Percentiles rank a stretch among this genome's conserved stretches.
phyloP scores from a whole-genome alignment of 148 eudicot species.

The Salicornia ramosissima region DNA sequence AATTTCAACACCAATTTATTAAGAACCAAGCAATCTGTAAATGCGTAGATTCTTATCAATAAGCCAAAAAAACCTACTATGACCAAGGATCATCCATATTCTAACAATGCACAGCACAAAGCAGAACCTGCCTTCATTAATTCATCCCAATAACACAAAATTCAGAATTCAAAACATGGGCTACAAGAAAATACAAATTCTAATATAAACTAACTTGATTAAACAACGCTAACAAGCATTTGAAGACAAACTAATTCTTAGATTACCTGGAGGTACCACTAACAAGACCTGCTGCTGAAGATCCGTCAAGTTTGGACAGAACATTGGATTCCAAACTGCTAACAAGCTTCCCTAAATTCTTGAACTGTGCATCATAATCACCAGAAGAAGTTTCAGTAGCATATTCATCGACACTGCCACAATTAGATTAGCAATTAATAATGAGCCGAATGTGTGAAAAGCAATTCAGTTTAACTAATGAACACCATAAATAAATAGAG shows the following conservation, averaged over 20 bases:
- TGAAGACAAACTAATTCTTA: neutral
- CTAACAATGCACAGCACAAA: neutral
- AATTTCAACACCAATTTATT: too few species aligned
- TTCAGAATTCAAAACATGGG: too few species aligned
- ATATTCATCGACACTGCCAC: conserved; percentile 55
- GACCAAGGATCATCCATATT: neutral
- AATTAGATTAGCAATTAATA: neutral
- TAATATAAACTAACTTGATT: too few species aligned
- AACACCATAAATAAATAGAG: neutral
- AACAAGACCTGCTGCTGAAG: conserved; percentile 20
- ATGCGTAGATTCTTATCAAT: too few species aligned
- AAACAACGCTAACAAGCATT: neutral
- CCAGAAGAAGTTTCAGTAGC: conserved; percentile 36
- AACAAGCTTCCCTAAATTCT: conserved; percentile 71
- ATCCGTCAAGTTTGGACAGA: conserved; percentile 41
- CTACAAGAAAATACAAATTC: too few species aligned
- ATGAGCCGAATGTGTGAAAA: neutral
- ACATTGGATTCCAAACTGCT: conserved; percentile 39
- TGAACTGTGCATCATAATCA: conserved; percentile 58
- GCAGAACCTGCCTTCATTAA: too few species aligned
- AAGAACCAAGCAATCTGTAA: too few species aligned
- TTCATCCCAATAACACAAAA: too few species aligned
- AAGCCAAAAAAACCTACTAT: too few species aligned
- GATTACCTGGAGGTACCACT: conserved; percentile 27
- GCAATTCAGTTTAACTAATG: too few species aligned